phyloP scores from a whole-genome alignment of 2,329 filamentous ascomycete species.

The Diaporthe aspalathi region DNA sequence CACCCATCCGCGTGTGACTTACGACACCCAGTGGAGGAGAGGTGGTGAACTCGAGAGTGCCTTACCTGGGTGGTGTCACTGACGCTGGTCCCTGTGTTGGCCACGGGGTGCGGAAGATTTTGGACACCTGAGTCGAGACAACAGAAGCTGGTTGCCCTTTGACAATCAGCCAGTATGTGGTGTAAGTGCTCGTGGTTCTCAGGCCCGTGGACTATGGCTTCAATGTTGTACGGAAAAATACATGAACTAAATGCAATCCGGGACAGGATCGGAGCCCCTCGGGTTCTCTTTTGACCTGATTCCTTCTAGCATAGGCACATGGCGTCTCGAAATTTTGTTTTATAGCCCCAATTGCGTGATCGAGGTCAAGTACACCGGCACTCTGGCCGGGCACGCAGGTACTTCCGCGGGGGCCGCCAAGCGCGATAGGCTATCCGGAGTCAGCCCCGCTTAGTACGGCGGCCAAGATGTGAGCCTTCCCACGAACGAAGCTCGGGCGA shows the following conservation, averaged over 20 bases:
- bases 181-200: not conserved
- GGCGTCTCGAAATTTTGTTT: conserved; percentile 35
- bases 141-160: conserved; percentile 26
- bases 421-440: conserved; percentile 26
- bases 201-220: not conserved
- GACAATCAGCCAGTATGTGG: not conserved
- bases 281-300: conserved; percentile 2
- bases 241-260: conserved; percentile 24
- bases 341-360: conserved; percentile 39
- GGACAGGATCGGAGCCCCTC: conserved; percentile 28
- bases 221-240: not conserved
- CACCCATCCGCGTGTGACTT: conserved; percentile 37
- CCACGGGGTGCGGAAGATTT: conserved; percentile 27
- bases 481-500: conserved; percentile 10
- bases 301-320: conserved; percentile 13
- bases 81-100: conserved; percentile 33
- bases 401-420: conserved; percentile 30
- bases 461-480: conserved; percentile 10
- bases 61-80: conserved; percentile 5
- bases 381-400: conserved; percentile 13
- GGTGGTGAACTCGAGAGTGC: conserved; percentile 28
- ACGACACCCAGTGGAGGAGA: conserved; percentile 38
- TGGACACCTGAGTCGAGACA: conserved; percentile 5
- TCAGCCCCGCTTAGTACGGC: not conserved
- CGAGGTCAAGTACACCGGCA: conserved; percentile 31